These are phyloP conservation scores for Auriscalpium orientale DNA, from an alignment of 768 basidiomycete genomes.

Conservation along the genomic window DNA sequence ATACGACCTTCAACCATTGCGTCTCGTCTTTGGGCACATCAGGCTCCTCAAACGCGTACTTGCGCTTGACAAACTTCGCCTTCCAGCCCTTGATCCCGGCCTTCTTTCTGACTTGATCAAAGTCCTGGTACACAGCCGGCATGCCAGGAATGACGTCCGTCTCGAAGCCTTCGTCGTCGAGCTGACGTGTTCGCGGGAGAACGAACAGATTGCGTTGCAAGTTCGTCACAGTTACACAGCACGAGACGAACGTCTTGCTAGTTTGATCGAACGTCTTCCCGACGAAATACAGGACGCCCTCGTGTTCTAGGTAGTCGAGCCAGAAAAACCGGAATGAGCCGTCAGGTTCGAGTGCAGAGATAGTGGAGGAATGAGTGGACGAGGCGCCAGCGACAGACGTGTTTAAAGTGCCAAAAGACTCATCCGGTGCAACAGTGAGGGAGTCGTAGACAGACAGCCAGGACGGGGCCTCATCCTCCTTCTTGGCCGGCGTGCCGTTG, in stretches of 20 bases:
- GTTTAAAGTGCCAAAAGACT: constrained; percentile 46
- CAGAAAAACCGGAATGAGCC: constrained; percentile 90
- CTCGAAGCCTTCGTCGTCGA: constrained; percentile 51
- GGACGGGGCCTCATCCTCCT: constrained; percentile 45
- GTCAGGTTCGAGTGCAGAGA: constrained; percentile 71
- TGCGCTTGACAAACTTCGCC: constrained; percentile 78
- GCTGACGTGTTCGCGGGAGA: constrained; percentile 63
- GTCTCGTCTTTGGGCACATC: constrained; percentile 73
- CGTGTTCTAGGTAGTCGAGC: constrained; percentile 88
- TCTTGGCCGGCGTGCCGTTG: constrained; percentile 24
- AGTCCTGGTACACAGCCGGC: constrained; percentile 74
- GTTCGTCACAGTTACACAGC: constrained; percentile 78
- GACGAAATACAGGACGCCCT: constrained; percentile 79
- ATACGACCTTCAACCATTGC: constrained; percentile 91
- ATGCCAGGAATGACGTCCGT: constrained; percentile 69
- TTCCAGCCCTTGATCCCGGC: constrained; percentile 65
- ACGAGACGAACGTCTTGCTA: constrained; percentile 66
- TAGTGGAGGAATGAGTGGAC: constrained; percentile 28
- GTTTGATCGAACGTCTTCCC: constrained; percentile 86
- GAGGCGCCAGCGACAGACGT: constrained; percentile 20
- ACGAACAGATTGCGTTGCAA: constrained; percentile 89
- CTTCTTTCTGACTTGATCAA: constrained; percentile 70
- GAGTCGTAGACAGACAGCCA: constrained; percentile 78
- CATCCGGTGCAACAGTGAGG: constrained; percentile 52
- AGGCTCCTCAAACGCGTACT: constrained; percentile 86